Evolutionary conservation across 2,329 filamentous ascomycete genomes (phyloP).

Genomic region (Stagonosporopsis chrysanthemi): DNA sequence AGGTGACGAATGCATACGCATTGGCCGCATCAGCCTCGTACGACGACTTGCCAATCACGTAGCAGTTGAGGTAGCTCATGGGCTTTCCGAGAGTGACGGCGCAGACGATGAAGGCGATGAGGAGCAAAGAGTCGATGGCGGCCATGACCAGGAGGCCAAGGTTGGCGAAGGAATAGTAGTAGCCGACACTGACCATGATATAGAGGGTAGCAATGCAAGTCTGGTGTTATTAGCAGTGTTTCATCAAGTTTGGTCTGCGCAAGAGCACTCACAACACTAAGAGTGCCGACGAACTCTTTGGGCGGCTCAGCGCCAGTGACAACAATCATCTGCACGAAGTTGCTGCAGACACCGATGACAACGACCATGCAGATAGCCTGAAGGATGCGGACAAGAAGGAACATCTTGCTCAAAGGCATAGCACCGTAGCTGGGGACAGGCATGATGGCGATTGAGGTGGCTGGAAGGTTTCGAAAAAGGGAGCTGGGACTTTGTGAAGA

Average conservation of each 20-base stretch:
- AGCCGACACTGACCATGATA: constrained; percentile 71
- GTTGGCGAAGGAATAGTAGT: constrained; percentile 81
- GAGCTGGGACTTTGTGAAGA: constrained; percentile 7
- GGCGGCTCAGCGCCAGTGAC: constrained; percentile 70
- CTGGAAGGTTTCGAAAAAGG: not conserved
- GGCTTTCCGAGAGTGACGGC: constrained; percentile 81
- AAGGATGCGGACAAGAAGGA: constrained; percentile 74
- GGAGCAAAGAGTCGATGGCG: constrained; percentile 70
- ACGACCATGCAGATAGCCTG: constrained; percentile 75
- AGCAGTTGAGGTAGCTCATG: constrained; percentile 79
- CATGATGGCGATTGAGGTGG: constrained; percentile 50
- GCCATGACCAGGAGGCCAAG: constrained; percentile 78
- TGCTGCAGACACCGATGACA: constrained; percentile 80
- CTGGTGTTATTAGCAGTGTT: constrained; percentile 54
- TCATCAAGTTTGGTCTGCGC: not conserved
- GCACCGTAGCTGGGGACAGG: constrained; percentile 70
- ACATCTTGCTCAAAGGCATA: constrained; percentile 73
- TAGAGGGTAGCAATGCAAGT: constrained; percentile 81
- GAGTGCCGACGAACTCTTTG: constrained; percentile 76
- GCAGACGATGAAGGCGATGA: constrained; percentile 80
- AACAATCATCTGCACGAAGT: constrained; percentile 82
- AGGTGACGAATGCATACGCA: constrained; percentile 62
- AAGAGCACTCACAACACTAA: constrained; percentile 73
- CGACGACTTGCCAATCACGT: constrained; percentile 58
- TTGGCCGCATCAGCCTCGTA: constrained; percentile 55